A percentile compares a stretch with the other conserved stretches of the same genome.
Conservation (phyloP, 176 grass and related monocot species). For the Stipa capillata region DNA sequence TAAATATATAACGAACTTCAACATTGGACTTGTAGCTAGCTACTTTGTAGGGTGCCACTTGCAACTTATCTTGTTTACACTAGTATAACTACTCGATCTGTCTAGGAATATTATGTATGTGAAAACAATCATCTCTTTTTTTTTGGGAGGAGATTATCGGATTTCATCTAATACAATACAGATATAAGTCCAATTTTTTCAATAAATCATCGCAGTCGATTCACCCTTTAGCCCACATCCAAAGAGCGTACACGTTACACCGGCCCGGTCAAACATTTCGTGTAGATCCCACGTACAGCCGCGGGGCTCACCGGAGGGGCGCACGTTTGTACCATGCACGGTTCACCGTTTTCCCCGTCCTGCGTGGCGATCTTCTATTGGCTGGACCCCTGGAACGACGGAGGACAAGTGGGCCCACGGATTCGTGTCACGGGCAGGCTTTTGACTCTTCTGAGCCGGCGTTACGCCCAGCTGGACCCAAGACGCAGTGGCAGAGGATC, state of each 20-base stretch:
- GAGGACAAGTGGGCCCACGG: not conserved
- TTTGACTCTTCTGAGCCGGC: not conserved
- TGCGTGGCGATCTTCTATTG: not conserved
- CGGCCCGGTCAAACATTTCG: not conserved
- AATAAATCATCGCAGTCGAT: not conserved
- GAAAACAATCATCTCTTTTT: too few relatives aligned
- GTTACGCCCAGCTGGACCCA: not conserved
- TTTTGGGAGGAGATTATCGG: too few relatives aligned
- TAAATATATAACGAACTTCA: too few relatives aligned
- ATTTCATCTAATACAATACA: too few relatives aligned
- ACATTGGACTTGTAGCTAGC: too few relatives aligned
- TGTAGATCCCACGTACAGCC: not conserved
- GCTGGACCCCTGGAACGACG: not conserved
- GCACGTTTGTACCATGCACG: not conserved
- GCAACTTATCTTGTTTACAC: too few relatives aligned
- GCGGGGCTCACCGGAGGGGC: not conserved
- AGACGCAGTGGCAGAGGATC: not conserved
- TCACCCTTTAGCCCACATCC: not conserved
- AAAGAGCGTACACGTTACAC: not conserved
- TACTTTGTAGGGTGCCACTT: too few relatives aligned
- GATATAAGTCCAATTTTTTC: too few relatives aligned
- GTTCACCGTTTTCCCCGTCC: not conserved
- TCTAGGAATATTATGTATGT: too few relatives aligned
- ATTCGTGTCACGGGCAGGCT: not conserved
- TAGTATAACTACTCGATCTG: too few relatives aligned